These are phyloP conservation scores for Obelidium mucronatum DNA, from an alignment of 192 early-diverging fungal species.

Conservation along the genomic window DNA sequence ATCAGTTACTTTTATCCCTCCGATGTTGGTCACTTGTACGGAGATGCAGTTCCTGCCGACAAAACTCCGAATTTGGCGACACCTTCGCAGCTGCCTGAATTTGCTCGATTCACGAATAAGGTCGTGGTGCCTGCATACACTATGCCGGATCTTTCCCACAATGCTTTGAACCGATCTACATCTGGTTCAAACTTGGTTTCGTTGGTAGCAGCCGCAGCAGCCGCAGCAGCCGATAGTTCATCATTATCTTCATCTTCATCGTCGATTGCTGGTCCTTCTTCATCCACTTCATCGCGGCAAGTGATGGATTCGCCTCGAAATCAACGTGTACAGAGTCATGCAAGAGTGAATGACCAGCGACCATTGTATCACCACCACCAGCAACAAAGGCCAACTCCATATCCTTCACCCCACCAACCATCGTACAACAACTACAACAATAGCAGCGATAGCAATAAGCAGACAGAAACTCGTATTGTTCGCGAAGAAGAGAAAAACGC, in stretches of 20 bases:
- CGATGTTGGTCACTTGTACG: constrained; percentile 7
- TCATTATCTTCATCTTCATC: too few relatives aligned
- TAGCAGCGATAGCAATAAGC: too few relatives aligned
- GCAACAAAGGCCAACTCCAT: background rate
- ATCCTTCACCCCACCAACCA: background rate
- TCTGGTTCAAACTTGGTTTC: background rate
- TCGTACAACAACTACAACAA: too few relatives aligned
- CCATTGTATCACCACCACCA: background rate
- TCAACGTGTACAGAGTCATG: too few relatives aligned
- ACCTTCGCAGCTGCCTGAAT: background rate
- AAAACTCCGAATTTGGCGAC: background rate
- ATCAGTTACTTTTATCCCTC: constrained; percentile 1
- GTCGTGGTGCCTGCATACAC: background rate
- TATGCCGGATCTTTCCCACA: constrained; percentile 12
- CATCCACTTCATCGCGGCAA: too few relatives aligned
- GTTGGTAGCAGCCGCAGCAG: background rate
- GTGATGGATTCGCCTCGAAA: too few relatives aligned
- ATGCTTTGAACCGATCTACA: background rate
- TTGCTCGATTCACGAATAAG: constrained; percentile 1
- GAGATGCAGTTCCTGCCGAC: background rate
- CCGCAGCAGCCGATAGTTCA: too few relatives aligned
- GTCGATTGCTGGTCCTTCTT: too few relatives aligned
- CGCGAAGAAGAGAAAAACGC: too few relatives aligned
- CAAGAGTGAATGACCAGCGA: too few relatives aligned
- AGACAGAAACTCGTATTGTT: background rate